These are phyloP conservation scores for Serendipita sp. DNA, from an alignment of 768 basidiomycete genomes.

Conservation along the genomic window DNA sequence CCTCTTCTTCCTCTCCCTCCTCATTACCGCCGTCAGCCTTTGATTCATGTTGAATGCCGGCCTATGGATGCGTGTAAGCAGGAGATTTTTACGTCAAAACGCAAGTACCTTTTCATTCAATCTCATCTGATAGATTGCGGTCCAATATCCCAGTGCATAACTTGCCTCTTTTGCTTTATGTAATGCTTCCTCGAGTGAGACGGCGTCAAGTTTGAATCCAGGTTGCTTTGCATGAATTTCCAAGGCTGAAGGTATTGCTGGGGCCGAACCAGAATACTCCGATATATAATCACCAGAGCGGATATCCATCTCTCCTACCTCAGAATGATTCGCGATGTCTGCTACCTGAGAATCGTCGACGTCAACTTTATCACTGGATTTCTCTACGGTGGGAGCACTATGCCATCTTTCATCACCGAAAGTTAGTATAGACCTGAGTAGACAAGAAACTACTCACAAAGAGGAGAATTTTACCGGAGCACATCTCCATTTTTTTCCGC, in stretches of 20 bases:
- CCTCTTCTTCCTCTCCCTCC: background rate
- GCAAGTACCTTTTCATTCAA: background rate
- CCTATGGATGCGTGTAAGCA: background rate
- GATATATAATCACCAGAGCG: background rate
- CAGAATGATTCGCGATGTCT: constrained; percentile 25
- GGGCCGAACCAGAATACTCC: constrained; percentile 14
- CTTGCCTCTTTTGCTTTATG: constrained; percentile 56
- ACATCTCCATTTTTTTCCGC: constrained; percentile 57
- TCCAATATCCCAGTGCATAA: constrained; percentile 85
- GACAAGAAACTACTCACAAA: constrained; percentile 33
- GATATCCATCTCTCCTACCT: constrained; percentile 9
- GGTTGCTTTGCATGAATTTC: constrained; percentile 12
- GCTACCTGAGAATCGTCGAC: constrained; percentile 36
- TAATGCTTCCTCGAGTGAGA: constrained; percentile 56
- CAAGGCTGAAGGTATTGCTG: constrained; percentile 9
- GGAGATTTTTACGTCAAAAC: background rate
- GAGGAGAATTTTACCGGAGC: constrained; percentile 56
- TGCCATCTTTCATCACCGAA: constrained; percentile 44
- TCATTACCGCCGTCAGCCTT: background rate
- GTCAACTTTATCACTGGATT: constrained; percentile 4
- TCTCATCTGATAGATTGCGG: constrained; percentile 60
- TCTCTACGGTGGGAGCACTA: constrained; percentile 33
- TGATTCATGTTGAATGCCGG: background rate
- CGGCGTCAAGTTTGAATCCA: constrained; percentile 26
- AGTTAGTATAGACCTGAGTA: background rate